Percentiles rank a stretch among this genome's conserved stretches.
These are phyloP conservation scores for Rhododendron ferrugineum DNA, from an alignment of 148 eudicot species.

Conservation along the genomic window DNA sequence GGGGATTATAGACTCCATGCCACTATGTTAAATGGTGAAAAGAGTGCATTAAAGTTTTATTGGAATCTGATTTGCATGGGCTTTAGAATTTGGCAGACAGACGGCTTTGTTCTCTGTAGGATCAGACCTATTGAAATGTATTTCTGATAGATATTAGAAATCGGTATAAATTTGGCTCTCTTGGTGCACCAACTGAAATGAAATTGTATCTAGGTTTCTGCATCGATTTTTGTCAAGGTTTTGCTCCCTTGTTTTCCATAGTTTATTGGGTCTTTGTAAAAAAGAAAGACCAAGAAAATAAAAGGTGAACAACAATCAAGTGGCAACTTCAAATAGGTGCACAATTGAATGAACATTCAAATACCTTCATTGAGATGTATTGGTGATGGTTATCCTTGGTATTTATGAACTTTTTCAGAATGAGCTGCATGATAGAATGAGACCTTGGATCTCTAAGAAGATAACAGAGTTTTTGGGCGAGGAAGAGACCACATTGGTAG, in stretches of 20 bases:
- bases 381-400: background rate
- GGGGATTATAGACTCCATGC: background rate
- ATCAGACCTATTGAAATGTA: background rate
- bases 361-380: background rate
- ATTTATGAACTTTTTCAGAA: constrained; percentile 38
- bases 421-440: constrained; percentile 74
- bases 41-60: background rate
- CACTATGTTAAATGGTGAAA: background rate
- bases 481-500: constrained; percentile 81
- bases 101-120: background rate
- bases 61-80: background rate
- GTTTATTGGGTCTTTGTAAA: background rate
- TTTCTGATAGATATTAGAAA: background rate
- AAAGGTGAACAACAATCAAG: background rate
- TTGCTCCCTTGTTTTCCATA: background rate
- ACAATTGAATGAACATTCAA: background rate
- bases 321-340: background rate
- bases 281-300: background rate
- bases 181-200: background rate
- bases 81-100: background rate
- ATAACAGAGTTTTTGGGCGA: constrained; percentile 87
- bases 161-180: background rate
- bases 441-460: constrained; percentile 97
- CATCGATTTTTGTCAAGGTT: background rate
- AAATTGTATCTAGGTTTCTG: background rate